Evolutionary conservation across 78 protist genomes (phyloP), one percentile per base, ranked within the genome.

Genomic region (Dictyostelium firmibasis): DNA sequence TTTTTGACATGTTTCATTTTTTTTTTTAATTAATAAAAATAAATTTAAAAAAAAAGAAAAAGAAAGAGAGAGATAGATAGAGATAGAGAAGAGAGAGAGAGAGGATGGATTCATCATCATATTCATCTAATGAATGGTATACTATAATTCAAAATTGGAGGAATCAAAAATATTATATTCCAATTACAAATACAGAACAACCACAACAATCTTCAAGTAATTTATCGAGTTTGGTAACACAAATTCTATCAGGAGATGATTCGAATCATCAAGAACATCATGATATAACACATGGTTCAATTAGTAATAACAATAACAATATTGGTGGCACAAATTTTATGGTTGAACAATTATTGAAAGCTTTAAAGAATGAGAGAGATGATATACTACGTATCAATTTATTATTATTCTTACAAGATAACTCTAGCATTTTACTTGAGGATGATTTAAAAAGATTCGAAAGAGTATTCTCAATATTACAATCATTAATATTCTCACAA

Each of bases 391-490:
- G 87, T 23, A 81, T 78, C 4, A 89, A 89, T 35, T 38, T 89
- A 27, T 31, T 89, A 29, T 67, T 89, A n/a, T 89, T 89, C n/a
- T 72, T 89, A 23, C 87, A 78, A 69, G 94, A 89, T 35, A 81
- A 89, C n/a, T 81, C 88, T 3, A 89, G 72, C 13, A 23, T 69
- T 6, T 23, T 89, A 4, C 25, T 89, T 27, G 94, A 89, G n/a
- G 94, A 89, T 38, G 94, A 89, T 47, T 27, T 67, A 7, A 89
- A 89, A n/a, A 33, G 94, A 60, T 89, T 89, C 47, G 94, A 89
- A 67, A 64, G 77, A 69, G 87, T 89, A 11, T 81, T 75, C 27
- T 36, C 35, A 13, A 89, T 77, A 69, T 25, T 89, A 14, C 94
- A 89, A 33, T 81, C 94, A 69, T 33, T 89, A 25, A 67, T 89